Conservation (phyloP, 2,329 filamentous ascomycete genomes). For the Bipolaris gigantea region DNA sequence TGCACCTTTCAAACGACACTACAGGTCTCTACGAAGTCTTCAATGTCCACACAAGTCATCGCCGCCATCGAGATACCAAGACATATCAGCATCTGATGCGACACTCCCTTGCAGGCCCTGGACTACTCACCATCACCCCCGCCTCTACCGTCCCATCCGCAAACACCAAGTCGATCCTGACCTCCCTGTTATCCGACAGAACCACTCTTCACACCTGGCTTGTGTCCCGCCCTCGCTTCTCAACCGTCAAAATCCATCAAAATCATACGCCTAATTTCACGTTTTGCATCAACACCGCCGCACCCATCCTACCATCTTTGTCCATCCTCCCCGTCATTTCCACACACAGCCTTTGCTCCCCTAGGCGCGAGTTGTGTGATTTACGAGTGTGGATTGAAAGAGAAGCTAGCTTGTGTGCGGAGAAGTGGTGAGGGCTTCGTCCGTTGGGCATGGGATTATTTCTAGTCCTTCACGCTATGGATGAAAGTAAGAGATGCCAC, state of each 20-base stretch:
- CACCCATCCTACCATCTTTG: too few species aligned
- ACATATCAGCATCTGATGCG: slow-evolving; percentile 49
- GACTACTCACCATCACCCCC: slow-evolving; percentile 54
- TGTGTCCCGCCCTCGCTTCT: slow-evolving; percentile 49
- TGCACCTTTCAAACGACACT: slow-evolving; percentile 50
- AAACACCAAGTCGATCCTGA: slow-evolving; percentile 36
- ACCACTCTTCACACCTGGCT: slow-evolving; percentile 32
- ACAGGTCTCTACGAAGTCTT: slow-evolving; percentile 47
- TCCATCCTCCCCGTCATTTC: too few species aligned
- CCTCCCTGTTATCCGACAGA: slow-evolving; percentile 27
- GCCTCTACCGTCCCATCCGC: slow-evolving; percentile 32
- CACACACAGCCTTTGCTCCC: too few species aligned
- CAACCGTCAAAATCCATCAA: slow-evolving; percentile 43
- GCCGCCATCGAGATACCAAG: slow-evolving; percentile 52
- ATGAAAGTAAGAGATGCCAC: too few species aligned
- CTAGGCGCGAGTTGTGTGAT: too few species aligned
- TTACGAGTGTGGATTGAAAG: too few species aligned
- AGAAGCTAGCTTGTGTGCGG: too few species aligned
- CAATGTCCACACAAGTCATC: slow-evolving; percentile 50
- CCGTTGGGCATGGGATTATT: too few species aligned
- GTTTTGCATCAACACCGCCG: too few species aligned
- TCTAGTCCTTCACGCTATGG: too few species aligned
- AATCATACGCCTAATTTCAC: slow-evolving; percentile 56
- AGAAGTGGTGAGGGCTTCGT: too few species aligned
- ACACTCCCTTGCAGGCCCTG: slow-evolving; percentile 36